Percentiles rank a stretch among this genome's conserved stretches.
Conservation (phyloP, 2,329 filamentous ascomycete species). For the Incumbomyces delicatus region DNA sequence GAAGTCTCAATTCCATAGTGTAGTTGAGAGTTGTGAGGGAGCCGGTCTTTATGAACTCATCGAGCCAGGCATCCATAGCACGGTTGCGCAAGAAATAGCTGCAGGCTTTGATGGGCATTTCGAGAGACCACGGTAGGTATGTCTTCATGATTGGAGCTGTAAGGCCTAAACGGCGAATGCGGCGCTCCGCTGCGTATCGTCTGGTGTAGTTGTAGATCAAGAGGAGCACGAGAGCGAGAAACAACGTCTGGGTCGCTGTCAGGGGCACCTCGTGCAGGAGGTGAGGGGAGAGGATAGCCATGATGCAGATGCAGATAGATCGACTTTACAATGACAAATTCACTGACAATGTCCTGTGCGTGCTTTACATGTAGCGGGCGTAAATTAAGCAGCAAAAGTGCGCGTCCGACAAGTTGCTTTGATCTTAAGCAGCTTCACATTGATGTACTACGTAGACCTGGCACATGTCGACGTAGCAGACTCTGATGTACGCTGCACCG, state of each 20-base stretch:
- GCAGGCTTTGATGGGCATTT: conserved; percentile 6
- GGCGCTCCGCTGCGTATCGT: conserved; percentile 23
- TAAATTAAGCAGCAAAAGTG: no score
- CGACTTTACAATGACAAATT: no score
- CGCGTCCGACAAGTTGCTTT: no score
- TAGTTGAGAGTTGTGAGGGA: conserved; percentile 22
- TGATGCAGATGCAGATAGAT: neutral
- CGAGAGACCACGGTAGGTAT: conserved; percentile 28
- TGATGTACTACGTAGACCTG: no score
- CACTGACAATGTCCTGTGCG: no score
- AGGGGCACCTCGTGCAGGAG: neutral
- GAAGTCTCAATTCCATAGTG: conserved; percentile 6
- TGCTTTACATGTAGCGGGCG: no score
- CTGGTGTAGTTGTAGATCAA: conserved; percentile 28
- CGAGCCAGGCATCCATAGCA: conserved; percentile 5
- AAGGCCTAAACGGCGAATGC: conserved; percentile 27
- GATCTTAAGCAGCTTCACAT: no score
- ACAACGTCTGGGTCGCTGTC: conserved; percentile 11
- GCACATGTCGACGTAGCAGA: no score
- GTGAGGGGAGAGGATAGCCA: neutral
- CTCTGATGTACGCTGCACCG: no score
- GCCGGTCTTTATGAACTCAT: conserved; percentile 7
- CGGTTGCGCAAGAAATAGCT: conserved; percentile 3
- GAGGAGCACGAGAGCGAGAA: conserved; percentile 31
- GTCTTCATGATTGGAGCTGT: conserved; percentile 27